Base-by-base conservation (phyloP, 805 yeast species). In the Brettanomyces custersianus region DNA sequence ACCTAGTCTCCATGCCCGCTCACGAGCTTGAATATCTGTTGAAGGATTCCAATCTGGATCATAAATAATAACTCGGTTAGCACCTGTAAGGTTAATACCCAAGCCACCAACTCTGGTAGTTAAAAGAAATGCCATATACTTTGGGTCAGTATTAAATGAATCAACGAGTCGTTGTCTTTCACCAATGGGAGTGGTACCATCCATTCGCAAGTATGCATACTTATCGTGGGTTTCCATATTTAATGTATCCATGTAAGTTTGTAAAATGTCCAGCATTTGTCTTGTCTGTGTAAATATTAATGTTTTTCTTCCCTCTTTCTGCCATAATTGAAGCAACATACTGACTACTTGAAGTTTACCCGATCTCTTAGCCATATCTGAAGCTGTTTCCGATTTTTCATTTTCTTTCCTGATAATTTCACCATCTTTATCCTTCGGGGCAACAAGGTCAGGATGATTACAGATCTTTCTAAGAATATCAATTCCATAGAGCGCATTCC, bases 1-100 rank as follows among this genome's bases (percentile, higher is more conserved):
- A 1, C 98, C 98, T 43, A 90, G 66, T 44, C 98, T 67, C 97
- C 97, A 92, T 0, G 97, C 96, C 33, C 98, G 62, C 55, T 90
- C 98, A 40, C 97, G 67, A 0, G 98, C 98, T 58, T 90, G 98
- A 40, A 88, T 70, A 62, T 90, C 98, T 0, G 97, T 92, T 1
- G 96, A 86, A 1, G 98, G 98, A 51, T 90, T 90, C 98, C 98
- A 90, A 58, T 92, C 97, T 0, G 98, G 98, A 51, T 90, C 98
- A 54, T 72, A 90, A 12, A 90, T 90, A 17, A 90, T 85, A 10
- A 90, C 96, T 31, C 97, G 63, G 45, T 87, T 87, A 0, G 98
- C 97, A 3, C 97, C 97, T 0, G 96, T 90, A 31, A 90, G 57
- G 55, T 90, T 90, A 2, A 90, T 84, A 16, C 98, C 98, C 27